Evolutionary conservation across 2,329 filamentous ascomycete genomes (phyloP), one percentile per base, ranked within the genome.

Genomic region (Penicillium sclerotiorum): DNA sequence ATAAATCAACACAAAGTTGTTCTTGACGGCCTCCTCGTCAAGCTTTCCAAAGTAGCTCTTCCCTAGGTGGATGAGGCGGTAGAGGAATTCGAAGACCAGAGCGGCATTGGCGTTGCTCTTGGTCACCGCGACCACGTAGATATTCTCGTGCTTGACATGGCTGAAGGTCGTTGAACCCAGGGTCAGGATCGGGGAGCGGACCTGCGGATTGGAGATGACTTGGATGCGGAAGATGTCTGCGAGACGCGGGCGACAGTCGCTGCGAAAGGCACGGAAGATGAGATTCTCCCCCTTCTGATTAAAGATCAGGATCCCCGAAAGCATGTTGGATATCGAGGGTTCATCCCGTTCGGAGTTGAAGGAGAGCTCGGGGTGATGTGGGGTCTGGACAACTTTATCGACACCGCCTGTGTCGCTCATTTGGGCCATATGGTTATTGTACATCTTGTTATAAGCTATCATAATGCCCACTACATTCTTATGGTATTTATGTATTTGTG

Each of bases 221-320:
- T 99, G 94, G 73, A 99, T 99, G 74, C 94, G 92, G 77, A 99
- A 99, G 77, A 99, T 93, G 71, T 99, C 94, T 76, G 94, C 94
- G 58, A 99, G 88, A 45, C 94, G 90, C 47, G 94, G 94, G 49
- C 95, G 90, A 77, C 94, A 97, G 77, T 99, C 95, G 72, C 96
- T 96, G 68, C 94, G 91, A 77, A 99, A 99, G 65, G 94, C 91
- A 69, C 94, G 90, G 79, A 99, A 96, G 74, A 99, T 99, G 69
- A 99, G 89, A 76, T 99, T 96, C 79, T 99, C 94, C 77, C 94
- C 94, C 77, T 99, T 99, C 74, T 99, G 94, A 64, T 99, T 99
- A 82, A 99, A 99, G 62, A 99, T 87, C 61, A 99, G 85, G 67
- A 99, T 93, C 52, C 94, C 94, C 63, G 93, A 97, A 62, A 99